These are phyloP conservation scores for Candida sanyaensis DNA, from an alignment of 1,139 yeast species.

Conservation along the genomic window DNA sequence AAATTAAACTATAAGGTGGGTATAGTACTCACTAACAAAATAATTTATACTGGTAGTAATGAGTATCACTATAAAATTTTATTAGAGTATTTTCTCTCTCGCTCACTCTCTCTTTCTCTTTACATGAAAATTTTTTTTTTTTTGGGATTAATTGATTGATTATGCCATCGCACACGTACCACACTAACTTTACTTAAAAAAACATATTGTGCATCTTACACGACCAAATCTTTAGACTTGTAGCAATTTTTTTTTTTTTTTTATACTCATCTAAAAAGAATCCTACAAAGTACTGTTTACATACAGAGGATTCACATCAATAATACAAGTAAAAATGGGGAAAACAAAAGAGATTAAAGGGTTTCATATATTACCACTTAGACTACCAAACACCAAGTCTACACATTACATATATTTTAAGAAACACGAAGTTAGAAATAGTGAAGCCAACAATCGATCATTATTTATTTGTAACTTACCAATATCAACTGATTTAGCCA, in stretches of 20 bases:
- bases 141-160: not conserved
- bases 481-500: slow-evolving; percentile 51
- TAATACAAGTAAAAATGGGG: slow-evolving; percentile 9
- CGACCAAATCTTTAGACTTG: not conserved
- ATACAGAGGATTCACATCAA: no score
- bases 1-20: not conserved
- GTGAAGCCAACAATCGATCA: slow-evolving; percentile 37
- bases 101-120: no score
- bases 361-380: slow-evolving; percentile 52
- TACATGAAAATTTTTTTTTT: not conserved
- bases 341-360: slow-evolving; percentile 50
- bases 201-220: not conserved
- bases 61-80: not conserved
- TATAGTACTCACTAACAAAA: slow-evolving; percentile 3
- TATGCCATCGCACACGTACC: not conserved
- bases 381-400: slow-evolving; percentile 31
- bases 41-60: not conserved
- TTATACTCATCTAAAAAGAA: not conserved
- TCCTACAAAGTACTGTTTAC: not conserved
- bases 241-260: not conserved
- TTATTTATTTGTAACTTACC: slow-evolving; percentile 82
- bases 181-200: not conserved
- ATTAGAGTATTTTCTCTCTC: not conserved
- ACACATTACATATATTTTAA: slow-evolving; percentile 59
- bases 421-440: slow-evolving; percentile 57